These are phyloP conservation scores for Candida endomychidarum DNA, from an alignment of 805 yeast species.

Conservation along the genomic window DNA sequence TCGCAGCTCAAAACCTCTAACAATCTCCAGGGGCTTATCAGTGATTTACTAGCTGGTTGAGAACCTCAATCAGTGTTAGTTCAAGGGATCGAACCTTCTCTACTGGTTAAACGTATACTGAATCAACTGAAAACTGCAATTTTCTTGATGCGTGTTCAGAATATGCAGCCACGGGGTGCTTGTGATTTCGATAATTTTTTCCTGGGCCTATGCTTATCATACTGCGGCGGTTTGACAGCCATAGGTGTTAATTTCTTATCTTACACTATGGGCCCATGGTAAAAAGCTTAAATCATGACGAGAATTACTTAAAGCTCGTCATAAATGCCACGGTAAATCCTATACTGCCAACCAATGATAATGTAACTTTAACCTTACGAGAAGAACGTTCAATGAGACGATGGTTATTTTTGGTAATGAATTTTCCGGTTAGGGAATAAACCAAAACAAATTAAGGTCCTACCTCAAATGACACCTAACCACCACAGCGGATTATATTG, in stretches of 20 bases:
- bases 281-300: no score
- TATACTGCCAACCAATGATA: no score
- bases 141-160: no score
- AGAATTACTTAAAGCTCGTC: no score
- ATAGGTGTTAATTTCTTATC: no score
- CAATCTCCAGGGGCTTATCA: neutral
- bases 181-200: neutral
- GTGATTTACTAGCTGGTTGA: neutral
- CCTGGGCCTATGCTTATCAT: neutral
- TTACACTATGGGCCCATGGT: no score
- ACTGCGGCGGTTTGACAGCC: no score
- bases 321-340: no score
- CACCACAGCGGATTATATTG: neutral
- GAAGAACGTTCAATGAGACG: neutral
- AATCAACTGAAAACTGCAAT: neutral
- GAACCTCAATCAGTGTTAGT: neutral
- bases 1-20: conserved; percentile 1
- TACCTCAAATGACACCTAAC: neutral
- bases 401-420: neutral
- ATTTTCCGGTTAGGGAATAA: neutral
- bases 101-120: neutral
- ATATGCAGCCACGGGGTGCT: neutral
- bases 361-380: no score
- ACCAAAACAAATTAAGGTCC: conserved; percentile 2
- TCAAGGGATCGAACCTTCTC: neutral